Base-by-base conservation (phyloP, 805 yeast species). In the Candida succiphila region DNA sequence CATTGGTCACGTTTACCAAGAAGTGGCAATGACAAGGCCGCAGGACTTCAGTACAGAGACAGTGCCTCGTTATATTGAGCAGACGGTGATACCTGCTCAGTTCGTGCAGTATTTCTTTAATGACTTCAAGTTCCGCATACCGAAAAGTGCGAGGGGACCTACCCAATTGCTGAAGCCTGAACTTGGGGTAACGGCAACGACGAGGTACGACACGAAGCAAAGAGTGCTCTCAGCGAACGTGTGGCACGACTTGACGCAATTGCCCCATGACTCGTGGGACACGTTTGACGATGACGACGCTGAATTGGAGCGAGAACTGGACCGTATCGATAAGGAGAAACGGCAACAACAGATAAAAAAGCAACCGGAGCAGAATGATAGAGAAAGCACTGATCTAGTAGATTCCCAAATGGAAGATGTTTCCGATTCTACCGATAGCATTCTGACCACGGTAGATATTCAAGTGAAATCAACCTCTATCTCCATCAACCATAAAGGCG, bases 21-120 rank as follows among this genome's bases (percentile, higher is more conserved):
- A n/a, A n/a, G n/a, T n/a, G n/a, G n/a, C n/a, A n/a, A n/a, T 22
- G 24, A 22, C 24, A 25, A 25, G 12, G 27, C 27, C 12, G 27
- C 12, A 13, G 24, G 24, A 9, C 12, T 9, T 8, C 24, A 22
- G 24, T 22, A 22, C 12, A 9, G 24, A 22, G 24, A 22, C 24
- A 9, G 24, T 22, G 8, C 13, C 17, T 10, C 14, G 14, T 15
- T 50, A 41, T 24, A 29, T 46, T 15, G 48, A 48, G 30, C 49
- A 43, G 33, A 52, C 56, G 4, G 25, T 52, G 8, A 35, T 46
- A 16, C 43, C 50, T 3, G 50, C 56, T 1, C 43, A 41, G 22
- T 29, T 43, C 30, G n/a, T n/a, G n/a, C n/a, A n/a, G n/a, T n/a
- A n/a, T n/a, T n/a, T n/a, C n/a, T n/a, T n/a, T n/a, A n/a, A n/a